Base-by-base conservation (phyloP, 352 stramenopile species). In the Phytophthora fragariae region DNA sequence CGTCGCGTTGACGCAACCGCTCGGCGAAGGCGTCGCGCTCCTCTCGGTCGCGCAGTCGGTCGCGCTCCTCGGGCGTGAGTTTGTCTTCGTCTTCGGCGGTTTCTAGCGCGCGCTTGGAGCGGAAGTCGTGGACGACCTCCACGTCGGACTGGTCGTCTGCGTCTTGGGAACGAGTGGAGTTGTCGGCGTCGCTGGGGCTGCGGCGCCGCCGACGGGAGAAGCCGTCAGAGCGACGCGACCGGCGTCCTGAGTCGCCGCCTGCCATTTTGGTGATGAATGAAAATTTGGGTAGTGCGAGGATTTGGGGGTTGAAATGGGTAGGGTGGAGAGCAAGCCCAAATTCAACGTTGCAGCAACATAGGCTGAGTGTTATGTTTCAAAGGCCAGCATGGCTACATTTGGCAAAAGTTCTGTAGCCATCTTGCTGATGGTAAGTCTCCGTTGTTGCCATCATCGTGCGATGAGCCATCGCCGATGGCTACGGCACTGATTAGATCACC, bases 11-110 rank as follows among this genome's bases (percentile, higher is more conserved):
- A 17, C 86, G 84, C 47, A 97, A 50, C 0, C 87, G 85, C 68
- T 97, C 86, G 10, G 91, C 92, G 55, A 97, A 96, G 27, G 86
- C 91, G 44, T 97, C 85, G 10, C 89, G 87, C 63, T 97, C 92
- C 27, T 89, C 81, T 29, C 81, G 84, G 61, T 95, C 84, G 39
- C 79, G 65, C 3, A 85, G 79, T 58, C 86, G 78, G 58, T 82
- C 82, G 62, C 78, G 83, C 54, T 92, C 83, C 21, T 87, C 80
- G 15, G 69, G 67, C 1, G 73, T 68, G 17, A 83, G 39, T 6
- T 76, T 64, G 1, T 66, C 39, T 5, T 73, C 60, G 35, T 57
- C 77, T 69, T 72, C 41, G 15, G 62, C 71, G 1, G 71, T 55
- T 53, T 83, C 76, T 41, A 80, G 52, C 57, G 69, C 68, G 19